phyloP scores from a whole-genome alignment of 1,284 basidiomycete species.

The Schizophyllum commune region DNA sequence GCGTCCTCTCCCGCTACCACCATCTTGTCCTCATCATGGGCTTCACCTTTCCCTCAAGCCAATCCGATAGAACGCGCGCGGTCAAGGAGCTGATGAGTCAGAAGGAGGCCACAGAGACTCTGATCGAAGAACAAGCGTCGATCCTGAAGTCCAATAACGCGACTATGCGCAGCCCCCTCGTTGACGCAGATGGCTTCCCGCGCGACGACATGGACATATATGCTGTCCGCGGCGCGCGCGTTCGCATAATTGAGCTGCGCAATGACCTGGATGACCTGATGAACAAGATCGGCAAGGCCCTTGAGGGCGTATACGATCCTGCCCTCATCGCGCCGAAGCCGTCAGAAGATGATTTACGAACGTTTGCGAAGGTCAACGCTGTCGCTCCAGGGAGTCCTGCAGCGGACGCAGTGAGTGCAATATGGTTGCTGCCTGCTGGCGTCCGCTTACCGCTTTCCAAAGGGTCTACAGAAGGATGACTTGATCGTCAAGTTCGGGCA shows the following conservation, averaged over 20 bases:
- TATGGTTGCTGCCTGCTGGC: slow-evolving; percentile 1
- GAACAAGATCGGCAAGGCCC: slow-evolving; percentile 55
- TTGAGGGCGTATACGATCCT: slow-evolving; percentile 63
- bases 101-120: neutral
- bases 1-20: neutral
- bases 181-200: slow-evolving; percentile 83
- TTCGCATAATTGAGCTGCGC: slow-evolving; percentile 64
- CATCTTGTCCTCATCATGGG: neutral
- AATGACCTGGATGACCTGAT: slow-evolving; percentile 71
- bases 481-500: slow-evolving; percentile 67
- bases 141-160: slow-evolving; percentile 56
- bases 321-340: slow-evolving; percentile 17
- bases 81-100: neutral
- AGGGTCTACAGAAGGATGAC: slow-evolving; percentile 71
- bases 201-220: slow-evolving; percentile 79
- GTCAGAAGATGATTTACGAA: slow-evolving; percentile 20
- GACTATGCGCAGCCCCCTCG: slow-evolving; percentile 62
- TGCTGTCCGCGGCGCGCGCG: slow-evolving; percentile 68
- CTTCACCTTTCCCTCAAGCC: neutral
- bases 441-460: slow-evolving; percentile 5
- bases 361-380: slow-evolving; percentile 74
- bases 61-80: neutral
- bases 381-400: slow-evolving; percentile 77
- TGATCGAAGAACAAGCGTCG: slow-evolving; percentile 10
- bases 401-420: slow-evolving; percentile 57